phyloP scores from a whole-genome alignment of 306 rosid species.

The Corylus avellana region DNA sequence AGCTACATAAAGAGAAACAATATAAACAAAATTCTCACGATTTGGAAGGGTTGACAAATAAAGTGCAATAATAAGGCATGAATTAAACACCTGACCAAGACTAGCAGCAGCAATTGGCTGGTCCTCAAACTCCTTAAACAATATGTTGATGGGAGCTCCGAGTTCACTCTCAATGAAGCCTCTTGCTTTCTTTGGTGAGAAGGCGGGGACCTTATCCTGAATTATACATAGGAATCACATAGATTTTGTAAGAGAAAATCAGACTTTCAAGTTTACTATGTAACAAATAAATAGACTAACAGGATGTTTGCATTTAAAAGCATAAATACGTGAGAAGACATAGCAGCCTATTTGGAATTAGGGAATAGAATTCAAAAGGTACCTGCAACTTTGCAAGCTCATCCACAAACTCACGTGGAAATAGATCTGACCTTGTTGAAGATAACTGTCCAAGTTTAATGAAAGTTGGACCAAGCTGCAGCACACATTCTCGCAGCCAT shows the following conservation, averaged over 20 bases:
- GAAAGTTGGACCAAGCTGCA: constrained; percentile 95
- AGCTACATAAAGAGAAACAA: background rate
- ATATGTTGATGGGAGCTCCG: constrained; percentile 58
- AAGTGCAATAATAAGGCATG: background rate
- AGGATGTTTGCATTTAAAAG: background rate
- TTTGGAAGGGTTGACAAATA: background rate
- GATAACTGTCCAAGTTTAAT: constrained; percentile 94
- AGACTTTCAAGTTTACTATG: background rate
- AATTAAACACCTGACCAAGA: constrained; percentile 81
- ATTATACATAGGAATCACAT: constrained; percentile 24
- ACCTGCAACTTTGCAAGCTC: constrained; percentile 97
- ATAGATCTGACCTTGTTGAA: constrained; percentile 88
- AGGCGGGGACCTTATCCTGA: constrained; percentile 93
- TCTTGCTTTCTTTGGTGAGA: constrained; percentile 75
- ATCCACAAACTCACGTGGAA: constrained; percentile 84
- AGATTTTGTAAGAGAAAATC: constrained; percentile 1
- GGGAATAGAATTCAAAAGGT: background rate
- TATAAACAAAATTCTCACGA: background rate
- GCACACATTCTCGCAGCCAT: constrained; percentile 80
- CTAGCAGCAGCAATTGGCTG: constrained; percentile 94
- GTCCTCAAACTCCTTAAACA: constrained; percentile 85
- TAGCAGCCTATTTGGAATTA: background rate
- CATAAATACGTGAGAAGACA: background rate
- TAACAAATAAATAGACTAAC: background rate
- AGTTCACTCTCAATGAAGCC: constrained; percentile 79